A percentile compares a stretch with the other conserved stretches of the same genome.
Evolutionary conservation across 352 stramenopile genomes (phyloP).

Genomic region (Phytophthora melonis): DNA sequence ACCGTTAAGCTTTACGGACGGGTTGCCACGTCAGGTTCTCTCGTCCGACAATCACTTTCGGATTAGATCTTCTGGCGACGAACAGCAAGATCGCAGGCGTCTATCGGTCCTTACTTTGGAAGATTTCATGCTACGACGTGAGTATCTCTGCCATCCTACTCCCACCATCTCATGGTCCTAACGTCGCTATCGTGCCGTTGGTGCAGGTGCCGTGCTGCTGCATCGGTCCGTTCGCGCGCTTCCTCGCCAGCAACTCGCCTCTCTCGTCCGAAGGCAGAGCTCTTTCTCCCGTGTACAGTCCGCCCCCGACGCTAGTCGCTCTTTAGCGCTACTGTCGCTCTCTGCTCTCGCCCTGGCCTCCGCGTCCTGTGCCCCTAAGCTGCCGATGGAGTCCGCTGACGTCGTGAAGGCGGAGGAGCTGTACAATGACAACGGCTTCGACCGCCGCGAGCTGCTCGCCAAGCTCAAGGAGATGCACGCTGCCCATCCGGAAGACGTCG

Average conservation of each 20-base stretch:
- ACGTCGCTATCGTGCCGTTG: slow-evolving; percentile 2
- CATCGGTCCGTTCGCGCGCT: slow-evolving; percentile 29
- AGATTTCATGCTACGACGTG: slow-evolving; percentile 45
- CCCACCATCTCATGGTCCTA: not conserved
- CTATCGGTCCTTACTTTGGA: slow-evolving; percentile 13
- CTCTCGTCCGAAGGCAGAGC: slow-evolving; percentile 12
- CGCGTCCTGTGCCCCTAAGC: slow-evolving; percentile 28
- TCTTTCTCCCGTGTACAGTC: slow-evolving; percentile 15
- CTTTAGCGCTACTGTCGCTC: slow-evolving; percentile 34
- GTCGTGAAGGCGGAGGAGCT: slow-evolving; percentile 81
- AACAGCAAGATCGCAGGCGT: slow-evolving; percentile 8
- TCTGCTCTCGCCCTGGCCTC: slow-evolving; percentile 27
- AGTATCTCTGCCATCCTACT: not conserved
- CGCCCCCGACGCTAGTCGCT: slow-evolving; percentile 9
- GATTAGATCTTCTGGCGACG: not conserved
- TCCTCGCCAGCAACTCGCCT: slow-evolving; percentile 24
- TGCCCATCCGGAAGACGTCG: slow-evolving; percentile 62
- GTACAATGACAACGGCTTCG: slow-evolving; percentile 80
- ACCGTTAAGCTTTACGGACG: not conserved
- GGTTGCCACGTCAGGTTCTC: slow-evolving; percentile 32
- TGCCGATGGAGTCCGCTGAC: slow-evolving; percentile 66
- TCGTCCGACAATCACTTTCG: not conserved
- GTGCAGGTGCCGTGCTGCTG: slow-evolving; percentile 31
- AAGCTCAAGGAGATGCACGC: slow-evolving; percentile 71
- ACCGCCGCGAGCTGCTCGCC: slow-evolving; percentile 72